phyloP scores from a whole-genome alignment of 169 alveolate genomes.

The Besnoitia besnoiti region DNA sequence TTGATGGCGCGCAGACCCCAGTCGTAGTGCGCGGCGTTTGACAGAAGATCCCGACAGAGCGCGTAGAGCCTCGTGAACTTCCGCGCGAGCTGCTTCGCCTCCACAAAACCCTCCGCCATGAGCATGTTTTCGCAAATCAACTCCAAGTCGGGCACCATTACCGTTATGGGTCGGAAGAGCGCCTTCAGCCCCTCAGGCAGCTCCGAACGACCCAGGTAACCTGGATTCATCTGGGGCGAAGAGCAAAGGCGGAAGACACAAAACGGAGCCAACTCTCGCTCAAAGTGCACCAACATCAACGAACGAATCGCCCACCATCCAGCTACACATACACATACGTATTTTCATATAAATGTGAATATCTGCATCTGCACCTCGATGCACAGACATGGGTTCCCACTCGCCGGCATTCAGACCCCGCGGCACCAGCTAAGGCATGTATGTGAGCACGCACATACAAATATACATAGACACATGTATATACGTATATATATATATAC shows the following conservation, averaged over 20 bases:
- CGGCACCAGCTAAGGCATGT: too few relatives aligned
- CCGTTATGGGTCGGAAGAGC: conserved; percentile 94
- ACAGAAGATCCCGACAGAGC: conserved; percentile 90
- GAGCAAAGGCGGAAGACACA: not conserved
- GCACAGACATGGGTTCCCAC: too few relatives aligned
- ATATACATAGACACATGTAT: too few relatives aligned
- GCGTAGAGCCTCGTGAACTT: conserved; percentile 94
- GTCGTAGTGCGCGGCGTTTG: conserved; percentile 93
- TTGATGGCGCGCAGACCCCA: conserved; percentile 98
- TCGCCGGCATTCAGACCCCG: too few relatives aligned
- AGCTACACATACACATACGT: too few relatives aligned
- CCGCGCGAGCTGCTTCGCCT: conserved; percentile 92
- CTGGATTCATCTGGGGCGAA: conserved; percentile 89
- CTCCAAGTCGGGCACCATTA: conserved; percentile 96
- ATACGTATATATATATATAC: too few relatives aligned
- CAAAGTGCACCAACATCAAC: too few relatives aligned
- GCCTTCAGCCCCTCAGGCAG: conserved; percentile 96
- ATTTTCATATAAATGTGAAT: too few relatives aligned
- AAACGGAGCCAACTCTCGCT: too few relatives aligned
- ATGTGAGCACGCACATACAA: too few relatives aligned
- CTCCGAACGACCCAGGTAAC: conserved; percentile 95
- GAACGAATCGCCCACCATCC: too few relatives aligned
- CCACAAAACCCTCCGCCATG: conserved; percentile 97
- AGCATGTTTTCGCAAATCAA: conserved; percentile 96
- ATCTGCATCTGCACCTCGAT: too few relatives aligned